A percentile compares a stretch with the other conserved stretches of the same genome.
Evolutionary conservation across 2,329 filamentous ascomycete genomes (phyloP).

Genomic region (Zalaria sp.): DNA sequence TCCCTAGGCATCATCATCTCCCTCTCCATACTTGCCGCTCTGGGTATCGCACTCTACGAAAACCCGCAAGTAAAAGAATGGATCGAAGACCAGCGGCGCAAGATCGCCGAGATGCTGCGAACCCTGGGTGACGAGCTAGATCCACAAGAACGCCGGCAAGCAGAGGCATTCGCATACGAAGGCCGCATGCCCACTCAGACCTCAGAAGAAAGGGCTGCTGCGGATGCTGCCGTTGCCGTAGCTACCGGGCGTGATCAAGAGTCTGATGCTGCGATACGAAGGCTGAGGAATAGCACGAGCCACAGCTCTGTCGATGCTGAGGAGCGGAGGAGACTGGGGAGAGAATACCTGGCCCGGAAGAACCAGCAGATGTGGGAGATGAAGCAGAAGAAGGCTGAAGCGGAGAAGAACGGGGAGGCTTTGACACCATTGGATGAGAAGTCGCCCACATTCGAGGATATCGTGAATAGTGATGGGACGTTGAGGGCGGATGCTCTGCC

Average conservation of each 20-base stretch:
- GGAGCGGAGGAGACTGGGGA: conserved; percentile 18
- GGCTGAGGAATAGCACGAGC: conserved; percentile 12
- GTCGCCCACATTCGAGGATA: conserved; percentile 19
- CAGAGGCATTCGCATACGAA: conserved; percentile 22
- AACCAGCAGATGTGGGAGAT: conserved; percentile 20
- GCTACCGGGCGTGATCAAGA: conserved; percentile 16
- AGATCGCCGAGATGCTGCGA: conserved; percentile 44
- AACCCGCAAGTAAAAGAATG: conserved; percentile 49
- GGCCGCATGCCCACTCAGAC: conserved; percentile 13
- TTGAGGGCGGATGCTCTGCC: conserved; percentile 11
- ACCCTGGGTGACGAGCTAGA: conserved; percentile 47
- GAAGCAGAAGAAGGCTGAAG: conserved; percentile 15
- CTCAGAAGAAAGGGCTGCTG: conserved; percentile 18
- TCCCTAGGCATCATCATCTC: conserved; percentile 46
- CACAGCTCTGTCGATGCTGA: conserved; percentile 16
- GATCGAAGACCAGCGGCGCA: conserved; percentile 46
- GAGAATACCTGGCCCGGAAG: conserved; percentile 19
- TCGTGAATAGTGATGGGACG: conserved; percentile 26
- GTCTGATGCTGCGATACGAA: conserved; percentile 1
- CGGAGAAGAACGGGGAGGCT: background rate
- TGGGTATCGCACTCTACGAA: conserved; percentile 49
- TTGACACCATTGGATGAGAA: conserved; percentile 1
- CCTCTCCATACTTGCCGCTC: conserved; percentile 46
- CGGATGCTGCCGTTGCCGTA: conserved; percentile 16
- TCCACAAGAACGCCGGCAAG: conserved; percentile 23